Evolutionary conservation across 257 asterid genomes (phyloP), one percentile per base, ranked within the genome.

Genomic region (Verbena officinalis): DNA sequence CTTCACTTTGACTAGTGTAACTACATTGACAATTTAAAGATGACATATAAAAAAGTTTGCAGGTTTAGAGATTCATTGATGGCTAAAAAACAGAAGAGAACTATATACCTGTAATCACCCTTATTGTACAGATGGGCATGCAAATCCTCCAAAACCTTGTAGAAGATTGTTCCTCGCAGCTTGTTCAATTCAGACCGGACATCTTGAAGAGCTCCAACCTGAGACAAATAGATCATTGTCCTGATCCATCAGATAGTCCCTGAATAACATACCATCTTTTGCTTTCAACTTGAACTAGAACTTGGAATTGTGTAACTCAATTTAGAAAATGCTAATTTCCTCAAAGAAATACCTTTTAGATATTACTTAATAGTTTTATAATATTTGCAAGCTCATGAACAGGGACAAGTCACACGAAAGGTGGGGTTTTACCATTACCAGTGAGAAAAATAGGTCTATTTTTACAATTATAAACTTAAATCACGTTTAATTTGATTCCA

Each of bases 121-220:
- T 86, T 94, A 75, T 88, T 88, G 79, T 90, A 94, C 55, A 94
- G 97, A 83, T 94, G 98, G 73, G 86, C 88, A 76, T 94, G 99
- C 77, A 94, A 75, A 73, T 94, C 99, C 80, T 94, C 99, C 90
- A 94, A 77, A 48, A 94, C 88, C 77, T 88, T 94, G 77, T 84
- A 94, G 81, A 94, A 94, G 68, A 94, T 92, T 75, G 81, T 76
- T 75, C 98, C 99, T 54, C 93, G 81, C 77, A 94, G 81, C 80
- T 94, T 94, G 62, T 86, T 79, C 92, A 94, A 80, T 78, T 94
- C 99, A 52, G 99, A 84, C 69, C 97, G 90, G 65, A 94, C 95
- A 82, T 94, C 99, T 83, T 94, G 99, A 77, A 94, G 95, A 69
- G 99, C 99, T 55, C 99, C 99, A 73, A 94, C 98, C 99, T 94